A percentile compares a stretch with the other conserved stretches of the same genome.
These are phyloP conservation scores for Xylariaceae sp. DNA, from an alignment of 2,329 filamentous ascomycete genomes.

Conservation along the genomic window DNA sequence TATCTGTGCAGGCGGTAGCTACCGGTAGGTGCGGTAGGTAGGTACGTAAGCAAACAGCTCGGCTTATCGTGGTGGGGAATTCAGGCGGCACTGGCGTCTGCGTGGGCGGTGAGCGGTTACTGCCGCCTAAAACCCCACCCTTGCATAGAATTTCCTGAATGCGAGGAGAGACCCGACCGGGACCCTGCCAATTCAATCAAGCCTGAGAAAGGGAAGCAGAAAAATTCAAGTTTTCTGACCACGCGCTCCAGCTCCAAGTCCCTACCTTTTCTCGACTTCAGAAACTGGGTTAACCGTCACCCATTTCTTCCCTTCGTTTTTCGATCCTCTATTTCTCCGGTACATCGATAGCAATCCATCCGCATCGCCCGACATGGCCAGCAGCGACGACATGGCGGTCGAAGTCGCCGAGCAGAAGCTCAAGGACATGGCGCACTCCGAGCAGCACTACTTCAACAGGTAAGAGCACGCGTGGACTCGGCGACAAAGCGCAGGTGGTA, in stretches of 20 bases:
- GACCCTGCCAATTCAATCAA: slow-evolving; percentile 10
- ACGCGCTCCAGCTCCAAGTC: slow-evolving; percentile 4
- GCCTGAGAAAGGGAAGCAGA: slow-evolving; percentile 11
- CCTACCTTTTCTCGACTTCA: slow-evolving; percentile 6
- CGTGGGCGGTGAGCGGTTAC: slow-evolving; percentile 22
- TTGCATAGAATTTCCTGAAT: slow-evolving; percentile 19
- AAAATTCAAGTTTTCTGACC: slow-evolving; percentile 3
- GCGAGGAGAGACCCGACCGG: slow-evolving; percentile 13
- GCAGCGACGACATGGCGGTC: slow-evolving; percentile 49
- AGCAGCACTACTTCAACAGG: slow-evolving; percentile 99
- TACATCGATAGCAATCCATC: neutral
- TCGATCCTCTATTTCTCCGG: neutral
- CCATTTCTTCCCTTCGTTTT: slow-evolving; percentile 16
- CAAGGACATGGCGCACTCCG: slow-evolving; percentile 79
- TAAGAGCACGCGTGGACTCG: slow-evolving; percentile 33
- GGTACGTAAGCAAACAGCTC: neutral
- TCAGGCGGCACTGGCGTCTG: slow-evolving; percentile 3
- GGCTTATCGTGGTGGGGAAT: neutral
- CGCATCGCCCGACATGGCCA: slow-evolving; percentile 22
- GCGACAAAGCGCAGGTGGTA: neutral
- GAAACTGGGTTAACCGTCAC: slow-evolving; percentile 12
- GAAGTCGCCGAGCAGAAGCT: slow-evolving; percentile 58
- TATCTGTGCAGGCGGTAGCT: neutral
- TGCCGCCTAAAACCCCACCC: slow-evolving; percentile 14
- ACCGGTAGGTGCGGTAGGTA: neutral